Evolutionary conservation across 176 grass and related monocot species (phyloP).

Genomic region (Avena insularis): DNA sequence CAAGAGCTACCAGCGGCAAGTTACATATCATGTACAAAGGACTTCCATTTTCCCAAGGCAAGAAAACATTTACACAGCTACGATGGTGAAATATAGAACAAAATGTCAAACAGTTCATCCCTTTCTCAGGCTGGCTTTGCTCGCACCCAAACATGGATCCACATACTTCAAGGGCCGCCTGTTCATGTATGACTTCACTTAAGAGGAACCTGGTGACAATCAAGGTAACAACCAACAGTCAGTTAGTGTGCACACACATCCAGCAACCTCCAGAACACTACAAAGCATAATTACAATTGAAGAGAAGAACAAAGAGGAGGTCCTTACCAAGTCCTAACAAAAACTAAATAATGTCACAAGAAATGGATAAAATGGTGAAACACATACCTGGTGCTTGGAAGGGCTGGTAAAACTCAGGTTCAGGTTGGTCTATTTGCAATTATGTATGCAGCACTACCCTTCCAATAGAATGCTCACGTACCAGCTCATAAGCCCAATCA

Average conservation of each 20-base stretch:
- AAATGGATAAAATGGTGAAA: neutral
- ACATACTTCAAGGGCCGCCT: conserved; percentile 18
- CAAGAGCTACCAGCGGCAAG: conserved; percentile 1
- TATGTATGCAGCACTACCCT: conserved; percentile 13
- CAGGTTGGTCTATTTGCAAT: conserved; percentile 38
- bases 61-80: conserved; percentile 36
- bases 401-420: conserved; percentile 22
- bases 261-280: neutral
- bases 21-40: conserved; percentile 40
- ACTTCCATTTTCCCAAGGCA: conserved; percentile 8
- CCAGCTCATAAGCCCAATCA: conserved; percentile 40
- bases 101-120: neutral
- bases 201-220: conserved; percentile 29
- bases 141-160: conserved; percentile 10
- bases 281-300: neutral
- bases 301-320: neutral
- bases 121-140: conserved; percentile 23
- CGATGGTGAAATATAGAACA: neutral
- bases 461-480: conserved; percentile 30
- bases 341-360: neutral
- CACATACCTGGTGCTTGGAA: conserved; percentile 58
- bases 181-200: neutral
- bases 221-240: neutral
- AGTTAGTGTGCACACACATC: neutral
- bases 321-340: neutral